phyloP scores from a whole-genome alignment of 1,284 basidiomycete species.

The Athelia sp. region DNA sequence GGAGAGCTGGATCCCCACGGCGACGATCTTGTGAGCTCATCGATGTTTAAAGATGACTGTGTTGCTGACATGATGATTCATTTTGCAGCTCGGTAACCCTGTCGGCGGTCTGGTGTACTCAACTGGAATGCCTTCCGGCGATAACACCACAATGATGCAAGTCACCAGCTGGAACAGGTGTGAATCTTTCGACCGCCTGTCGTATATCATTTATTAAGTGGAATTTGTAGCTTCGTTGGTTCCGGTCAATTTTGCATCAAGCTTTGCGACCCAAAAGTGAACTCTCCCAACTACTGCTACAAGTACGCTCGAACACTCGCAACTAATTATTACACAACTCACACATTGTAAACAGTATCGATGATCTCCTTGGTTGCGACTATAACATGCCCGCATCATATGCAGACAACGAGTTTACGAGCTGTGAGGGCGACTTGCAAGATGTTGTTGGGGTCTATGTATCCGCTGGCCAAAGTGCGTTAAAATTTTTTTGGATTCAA shows the following conservation, averaged over 20 bases:
- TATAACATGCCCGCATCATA: conserved; percentile 55
- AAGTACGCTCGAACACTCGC: conserved; percentile 17
- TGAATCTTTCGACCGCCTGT: neutral
- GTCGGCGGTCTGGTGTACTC: conserved; percentile 52
- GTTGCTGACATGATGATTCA: conserved; percentile 21
- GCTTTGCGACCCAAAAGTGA: conserved; percentile 35
- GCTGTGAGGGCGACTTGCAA: conserved; percentile 29
- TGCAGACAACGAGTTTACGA: conserved; percentile 35
- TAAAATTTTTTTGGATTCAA: neutral
- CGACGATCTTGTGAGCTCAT: conserved; percentile 34
- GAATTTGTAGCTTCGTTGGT: conserved; percentile 3
- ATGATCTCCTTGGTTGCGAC: conserved; percentile 41
- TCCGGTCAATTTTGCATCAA: conserved; percentile 4
- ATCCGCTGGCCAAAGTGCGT: neutral
- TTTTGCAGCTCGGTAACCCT: conserved; percentile 33
- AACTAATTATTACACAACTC: neutral
- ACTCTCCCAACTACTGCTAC: conserved; percentile 42
- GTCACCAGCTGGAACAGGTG: conserved; percentile 3
- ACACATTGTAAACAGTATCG: conserved; percentile 25
- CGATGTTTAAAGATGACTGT: conserved; percentile 30
- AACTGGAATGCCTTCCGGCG: conserved; percentile 8
- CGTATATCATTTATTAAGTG: neutral
- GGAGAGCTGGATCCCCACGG: conserved; percentile 44
- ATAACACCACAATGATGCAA: neutral
- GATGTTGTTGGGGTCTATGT: conserved; percentile 4